Evolutionary conservation across 768 basidiomycete species (phyloP), one percentile per base, ranked within the genome.

Genomic region (Tulasnella sp.): DNA sequence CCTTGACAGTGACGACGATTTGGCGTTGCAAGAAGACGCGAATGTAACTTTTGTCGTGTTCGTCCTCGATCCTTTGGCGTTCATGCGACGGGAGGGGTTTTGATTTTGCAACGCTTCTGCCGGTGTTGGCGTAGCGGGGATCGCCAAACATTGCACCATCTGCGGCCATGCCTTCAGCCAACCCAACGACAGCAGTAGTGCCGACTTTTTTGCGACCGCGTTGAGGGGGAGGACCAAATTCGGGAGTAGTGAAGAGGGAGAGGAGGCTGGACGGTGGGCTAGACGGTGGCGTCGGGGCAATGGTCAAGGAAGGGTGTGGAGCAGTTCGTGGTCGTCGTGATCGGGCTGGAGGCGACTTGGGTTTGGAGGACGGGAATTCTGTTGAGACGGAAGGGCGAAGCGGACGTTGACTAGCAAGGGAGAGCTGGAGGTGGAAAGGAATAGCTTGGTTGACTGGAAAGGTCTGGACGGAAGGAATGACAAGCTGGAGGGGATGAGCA

Each of bases 391-490:
- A 27, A 11, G 23, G 7, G 35, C n/a, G 52, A n/a, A 36, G 34
- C 17, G 50, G 36, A 53, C 14, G 36, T 31, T 8, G 36, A 6
- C 36, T 52, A 40, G 39, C n/a, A n/a, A 59, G 23, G 25, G 59
- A 60, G 4, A 60, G 34, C 39, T 60, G 59, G 19, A 60, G 42
- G 36, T 60, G 59, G 43, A 60, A 54, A 1, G 55, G 59, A 21
- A 60, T 60, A 14, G 34, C 40, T 25, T 36, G 55, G 25, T 21
- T 40, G 35, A 60, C 19, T 32, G 59, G 59, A 46, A 60, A 60
- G 15, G 49, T 56, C 23, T 43, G 41, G 4, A 32, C 57, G 6
- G 59, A 54, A 6, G 59, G 59, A 4, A 60, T 36, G 27, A 60
- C 55, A n/a, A 60, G 40, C 59, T 60, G 37, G 19, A 17, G 4